These are phyloP conservation scores for Candida succiphila DNA, from an alignment of 805 yeast species.

Conservation along the genomic window DNA sequence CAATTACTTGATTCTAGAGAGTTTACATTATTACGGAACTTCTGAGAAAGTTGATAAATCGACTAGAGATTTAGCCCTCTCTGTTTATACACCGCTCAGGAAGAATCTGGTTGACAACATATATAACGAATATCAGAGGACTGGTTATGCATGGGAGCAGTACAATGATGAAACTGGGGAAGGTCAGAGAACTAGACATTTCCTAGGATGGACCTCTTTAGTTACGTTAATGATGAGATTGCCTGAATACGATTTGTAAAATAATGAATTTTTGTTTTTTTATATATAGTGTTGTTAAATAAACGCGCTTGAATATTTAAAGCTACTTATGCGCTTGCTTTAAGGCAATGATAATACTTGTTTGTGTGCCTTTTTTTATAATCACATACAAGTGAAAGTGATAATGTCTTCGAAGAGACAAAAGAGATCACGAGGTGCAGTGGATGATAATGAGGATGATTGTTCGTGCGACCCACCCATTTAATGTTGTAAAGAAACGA, in stretches of 20 bases:
- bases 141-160: conserved; percentile 88
- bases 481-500: too few species aligned
- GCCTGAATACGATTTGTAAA: too few species aligned
- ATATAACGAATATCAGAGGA: conserved; percentile 53
- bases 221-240: conserved; percentile 73
- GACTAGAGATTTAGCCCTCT: conserved; percentile 26
- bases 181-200: conserved; percentile 78
- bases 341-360: too few species aligned
- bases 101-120: conserved; percentile 60
- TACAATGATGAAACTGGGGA: conserved; percentile 70
- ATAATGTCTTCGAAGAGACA: not conserved
- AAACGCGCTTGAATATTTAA: too few species aligned
- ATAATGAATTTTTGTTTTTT: too few species aligned
- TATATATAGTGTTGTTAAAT: too few species aligned
- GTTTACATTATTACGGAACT: conserved; percentile 45
- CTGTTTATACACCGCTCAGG: conserved; percentile 51
- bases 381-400: not conserved
- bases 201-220: conserved; percentile 90
- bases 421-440: not conserved
- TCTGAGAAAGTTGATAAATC: conserved; percentile 18
- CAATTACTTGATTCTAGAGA: conserved; percentile 72
- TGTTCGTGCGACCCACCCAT: not conserved
- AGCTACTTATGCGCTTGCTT: not conserved
- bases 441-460: too few species aligned
- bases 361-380: too few species aligned